Base-by-base conservation (phyloP, 768 basidiomycete species). In the Podaxis sp. region DNA sequence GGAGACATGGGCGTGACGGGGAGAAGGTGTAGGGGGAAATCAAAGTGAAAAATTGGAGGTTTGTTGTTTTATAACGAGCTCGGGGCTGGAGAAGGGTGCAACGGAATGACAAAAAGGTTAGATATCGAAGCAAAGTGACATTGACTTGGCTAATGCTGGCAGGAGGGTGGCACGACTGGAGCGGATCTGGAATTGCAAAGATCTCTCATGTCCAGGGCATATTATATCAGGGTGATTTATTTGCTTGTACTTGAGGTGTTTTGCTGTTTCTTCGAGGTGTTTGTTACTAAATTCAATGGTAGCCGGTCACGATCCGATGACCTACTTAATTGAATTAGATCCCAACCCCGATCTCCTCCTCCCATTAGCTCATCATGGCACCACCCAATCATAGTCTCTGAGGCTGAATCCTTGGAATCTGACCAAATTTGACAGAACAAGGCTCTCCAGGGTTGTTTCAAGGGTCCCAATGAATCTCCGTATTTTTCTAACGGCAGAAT, bases 1-100 rank as follows among this genome's bases (percentile, higher is more conserved):
- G 87, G 86, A 42, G 88, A 85, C 88, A 90, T 90, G 70, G 61
- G 62, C 63, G 66, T 56, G 52, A 61, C 36, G 55, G 62, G 46
- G 64, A 66, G 51, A 28, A 44, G 53, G 56, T 50, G 64, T 61
- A 62, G 63, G 68, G 28, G 68, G 63, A 63, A 59, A 57, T 63
- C 64, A 64, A 67, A 63, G 64, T 67, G 66, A 65, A 62, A 62
- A 63, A 63, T 61, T 51, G 64, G 25, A 63, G 59, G 61, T 48
- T 62, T 63, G 69, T 72, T 75, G 67, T 71, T 71, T 69, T 72
- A 73, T 78, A 77, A 68, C 72, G 70, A 70, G 72, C 62, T 60
- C 70, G 51, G 67, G 68, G 62, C 70, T 71, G 64, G 69, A 70
- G 68, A 66, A 66, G 67, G 59, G 68, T 59, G 66, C 63, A 65